phyloP scores from a whole-genome alignment of 2,329 filamentous ascomycete species.

The Pseudogymnoascus pannorum region DNA sequence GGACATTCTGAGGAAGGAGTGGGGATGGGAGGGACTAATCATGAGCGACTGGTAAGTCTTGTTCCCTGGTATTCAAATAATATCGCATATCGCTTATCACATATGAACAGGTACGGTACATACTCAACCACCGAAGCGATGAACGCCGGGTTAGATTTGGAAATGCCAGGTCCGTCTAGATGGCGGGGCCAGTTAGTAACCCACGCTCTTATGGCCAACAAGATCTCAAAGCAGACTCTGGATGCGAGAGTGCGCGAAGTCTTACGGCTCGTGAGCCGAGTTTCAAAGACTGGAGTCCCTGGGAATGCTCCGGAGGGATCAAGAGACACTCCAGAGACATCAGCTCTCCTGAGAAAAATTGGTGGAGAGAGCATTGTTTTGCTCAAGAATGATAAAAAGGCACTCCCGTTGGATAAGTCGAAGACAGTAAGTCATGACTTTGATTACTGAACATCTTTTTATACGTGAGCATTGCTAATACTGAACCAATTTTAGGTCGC shows the following conservation, averaged over 20 bases:
- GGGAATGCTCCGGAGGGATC: slow-evolving; percentile 9
- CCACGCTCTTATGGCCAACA: slow-evolving; percentile 24
- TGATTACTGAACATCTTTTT: not conserved
- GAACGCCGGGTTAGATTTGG: slow-evolving; percentile 38
- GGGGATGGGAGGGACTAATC: slow-evolving; percentile 49
- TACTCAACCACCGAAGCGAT: slow-evolving; percentile 20
- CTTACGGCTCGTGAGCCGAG: slow-evolving; percentile 26
- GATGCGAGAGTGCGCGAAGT: slow-evolving; percentile 28
- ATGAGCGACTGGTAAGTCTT: slow-evolving; percentile 50
- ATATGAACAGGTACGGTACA: slow-evolving; percentile 19
- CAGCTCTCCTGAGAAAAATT: slow-evolving; percentile 15
- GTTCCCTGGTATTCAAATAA: not conserved
- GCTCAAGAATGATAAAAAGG: slow-evolving; percentile 60
- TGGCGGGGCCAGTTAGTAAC: slow-evolving; percentile 26
- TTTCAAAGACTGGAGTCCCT: slow-evolving; percentile 5
- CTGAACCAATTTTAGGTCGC: slow-evolving; percentile 29
- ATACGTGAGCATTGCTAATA: not conserved
- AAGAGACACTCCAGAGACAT: slow-evolving; percentile 10
- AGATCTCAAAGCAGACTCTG: slow-evolving; percentile 24
- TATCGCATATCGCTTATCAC: not conserved
- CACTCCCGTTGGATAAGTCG: slow-evolving; percentile 43
- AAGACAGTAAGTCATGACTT: slow-evolving; percentile 29
- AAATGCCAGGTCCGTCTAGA: slow-evolving; percentile 40
- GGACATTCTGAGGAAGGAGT: slow-evolving; percentile 46
- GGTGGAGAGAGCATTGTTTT: slow-evolving; percentile 53